Conservation (phyloP, 169 alveolate genomes). For the Prorocentrum cordatum region DNA sequence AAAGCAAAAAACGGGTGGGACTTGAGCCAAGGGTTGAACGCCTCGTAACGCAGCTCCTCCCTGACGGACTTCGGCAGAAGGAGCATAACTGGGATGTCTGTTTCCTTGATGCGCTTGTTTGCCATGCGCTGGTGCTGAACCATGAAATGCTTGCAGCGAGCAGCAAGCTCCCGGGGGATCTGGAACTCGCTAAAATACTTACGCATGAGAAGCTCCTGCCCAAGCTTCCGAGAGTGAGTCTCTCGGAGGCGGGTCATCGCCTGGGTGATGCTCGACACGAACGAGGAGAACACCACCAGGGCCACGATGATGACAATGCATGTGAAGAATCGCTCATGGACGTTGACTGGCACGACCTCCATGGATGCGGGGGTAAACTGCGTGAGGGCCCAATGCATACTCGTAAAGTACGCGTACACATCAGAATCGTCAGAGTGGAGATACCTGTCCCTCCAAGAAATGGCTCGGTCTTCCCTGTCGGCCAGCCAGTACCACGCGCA, state of each 20-base stretch:
- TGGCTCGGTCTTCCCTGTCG: neutral
- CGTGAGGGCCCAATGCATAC: neutral
- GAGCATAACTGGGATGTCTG: no score
- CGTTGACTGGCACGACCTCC: neutral
- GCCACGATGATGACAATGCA: neutral
- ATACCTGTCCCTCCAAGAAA: neutral
- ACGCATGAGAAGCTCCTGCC: no score
- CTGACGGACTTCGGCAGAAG: no score
- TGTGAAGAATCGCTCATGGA: neutral
- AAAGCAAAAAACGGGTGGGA: no score
- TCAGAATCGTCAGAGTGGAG: neutral
- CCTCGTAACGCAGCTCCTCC: no score
- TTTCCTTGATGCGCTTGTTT: no score
- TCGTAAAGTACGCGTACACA: neutral
- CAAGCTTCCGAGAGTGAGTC: no score
- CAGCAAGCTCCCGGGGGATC: no score
- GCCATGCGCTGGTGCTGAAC: no score
- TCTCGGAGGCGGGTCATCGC: neutral
- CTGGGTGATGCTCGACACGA: neutral
- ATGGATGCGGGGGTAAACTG: conserved; percentile 1
- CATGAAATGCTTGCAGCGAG: no score
- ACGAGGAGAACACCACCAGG: neutral
- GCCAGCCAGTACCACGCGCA: neutral
- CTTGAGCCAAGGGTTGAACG: no score
- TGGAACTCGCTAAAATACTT: no score